Conservation (phyloP, 225 moss, liverwort and hornwort species). For the Marchantia polymorpha region DNA sequence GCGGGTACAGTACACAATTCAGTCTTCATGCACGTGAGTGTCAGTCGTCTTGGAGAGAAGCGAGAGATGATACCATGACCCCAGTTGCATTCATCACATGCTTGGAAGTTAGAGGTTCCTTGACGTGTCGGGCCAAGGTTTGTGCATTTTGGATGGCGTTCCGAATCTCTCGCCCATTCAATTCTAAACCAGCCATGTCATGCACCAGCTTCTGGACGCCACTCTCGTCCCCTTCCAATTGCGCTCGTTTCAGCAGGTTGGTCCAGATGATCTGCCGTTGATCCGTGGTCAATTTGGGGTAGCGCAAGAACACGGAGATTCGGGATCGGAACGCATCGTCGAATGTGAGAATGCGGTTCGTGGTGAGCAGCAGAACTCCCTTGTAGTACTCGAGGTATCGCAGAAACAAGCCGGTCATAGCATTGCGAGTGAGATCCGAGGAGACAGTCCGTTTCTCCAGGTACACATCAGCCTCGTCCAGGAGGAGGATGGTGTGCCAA, state of each 20-base stretch:
- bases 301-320: constrained; percentile 50
- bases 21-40: neutral
- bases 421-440: constrained; percentile 28
- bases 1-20: too few species aligned
- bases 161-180: constrained; percentile 59
- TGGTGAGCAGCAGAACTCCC: constrained; percentile 52
- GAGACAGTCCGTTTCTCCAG: constrained; percentile 29
- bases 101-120: constrained; percentile 11
- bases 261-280: constrained; percentile 38
- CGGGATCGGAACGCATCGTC: constrained; percentile 56
- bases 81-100: constrained; percentile 15
- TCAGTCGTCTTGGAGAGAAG: neutral
- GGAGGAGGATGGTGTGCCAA: constrained; percentile 45
- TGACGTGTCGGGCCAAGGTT: constrained; percentile 32
- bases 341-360: constrained; percentile 43
- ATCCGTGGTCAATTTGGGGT: constrained; percentile 14
- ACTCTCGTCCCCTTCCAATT: constrained; percentile 6
- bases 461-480: constrained; percentile 53
- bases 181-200: constrained; percentile 18
- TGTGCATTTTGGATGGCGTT: constrained; percentile 47
- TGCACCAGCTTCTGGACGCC: neutral
- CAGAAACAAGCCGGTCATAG: constrained; percentile 47
- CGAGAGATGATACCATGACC: neutral
- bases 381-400: constrained; percentile 45
- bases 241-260: constrained; percentile 36